A percentile compares a stretch with the other conserved stretches of the same genome.
These are phyloP conservation scores for Dactylellina sp. DNA, from an alignment of 2,329 filamentous ascomycete genomes.

Conservation along the genomic window DNA sequence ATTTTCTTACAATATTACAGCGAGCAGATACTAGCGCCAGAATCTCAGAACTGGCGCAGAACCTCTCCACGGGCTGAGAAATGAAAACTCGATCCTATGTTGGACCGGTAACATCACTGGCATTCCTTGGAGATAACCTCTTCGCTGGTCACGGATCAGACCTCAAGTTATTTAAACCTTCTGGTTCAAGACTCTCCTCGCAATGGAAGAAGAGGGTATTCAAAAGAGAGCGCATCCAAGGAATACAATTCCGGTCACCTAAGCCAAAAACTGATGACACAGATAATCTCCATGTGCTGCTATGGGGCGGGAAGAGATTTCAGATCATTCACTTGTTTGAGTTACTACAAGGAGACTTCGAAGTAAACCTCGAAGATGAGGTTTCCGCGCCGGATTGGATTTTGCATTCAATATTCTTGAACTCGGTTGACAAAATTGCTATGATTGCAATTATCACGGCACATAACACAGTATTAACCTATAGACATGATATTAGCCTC, in stretches of 20 bases:
- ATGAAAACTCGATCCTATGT: slow-evolving; percentile 51
- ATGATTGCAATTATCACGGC: slow-evolving; percentile 78
- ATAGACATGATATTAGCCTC: slow-evolving; percentile 56
- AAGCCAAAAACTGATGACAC: slow-evolving; percentile 26
- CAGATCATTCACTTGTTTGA: slow-evolving; percentile 63
- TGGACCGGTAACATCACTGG: slow-evolving; percentile 72
- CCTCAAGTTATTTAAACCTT: slow-evolving; percentile 69
- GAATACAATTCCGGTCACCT: slow-evolving; percentile 67
- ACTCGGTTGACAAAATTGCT: slow-evolving; percentile 61
- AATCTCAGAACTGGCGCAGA: not conserved
- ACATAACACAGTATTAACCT: slow-evolving; percentile 82
- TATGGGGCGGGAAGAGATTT: slow-evolving; percentile 78
- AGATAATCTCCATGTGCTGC: slow-evolving; percentile 65
- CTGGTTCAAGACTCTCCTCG: slow-evolving; percentile 60
- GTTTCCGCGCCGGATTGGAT: slow-evolving; percentile 78
- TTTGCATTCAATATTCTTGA: slow-evolving; percentile 72
- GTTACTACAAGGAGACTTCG: slow-evolving; percentile 58
- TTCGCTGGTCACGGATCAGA: slow-evolving; percentile 73
- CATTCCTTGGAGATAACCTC: slow-evolving; percentile 67
- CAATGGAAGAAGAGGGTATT: slow-evolving; percentile 68
- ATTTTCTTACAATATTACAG: not conserved
- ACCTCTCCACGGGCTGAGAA: slow-evolving; percentile 8
- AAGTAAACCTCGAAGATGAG: slow-evolving; percentile 62
- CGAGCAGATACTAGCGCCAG: not conserved
- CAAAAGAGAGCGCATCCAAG: slow-evolving; percentile 77